Evolutionary conservation across 441 rosid genomes (phyloP).

Genomic region (Brassica hybrid): DNA sequence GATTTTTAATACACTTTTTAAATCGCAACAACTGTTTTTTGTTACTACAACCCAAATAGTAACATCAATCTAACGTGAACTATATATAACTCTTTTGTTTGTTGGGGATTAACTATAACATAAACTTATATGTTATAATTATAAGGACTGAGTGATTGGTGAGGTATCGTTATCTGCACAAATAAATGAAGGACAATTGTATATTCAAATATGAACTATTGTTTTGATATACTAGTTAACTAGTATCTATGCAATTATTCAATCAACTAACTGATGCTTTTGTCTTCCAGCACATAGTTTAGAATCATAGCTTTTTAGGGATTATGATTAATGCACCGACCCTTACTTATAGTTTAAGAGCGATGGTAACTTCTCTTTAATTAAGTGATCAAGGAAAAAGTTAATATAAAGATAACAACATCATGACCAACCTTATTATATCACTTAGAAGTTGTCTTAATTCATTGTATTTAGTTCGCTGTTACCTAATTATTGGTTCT

Average conservation of each 20-base stretch:
- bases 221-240: conserved; percentile 12
- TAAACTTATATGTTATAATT: not conserved
- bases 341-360: not conserved
- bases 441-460: conserved; percentile 11
- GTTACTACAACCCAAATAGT: not conserved
- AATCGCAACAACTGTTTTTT: not conserved
- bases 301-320: conserved; percentile 27
- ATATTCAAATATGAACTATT: conserved; percentile 8
- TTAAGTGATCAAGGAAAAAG: conserved; percentile 4
- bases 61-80: not conserved
- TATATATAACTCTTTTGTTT: not conserved
- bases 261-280: conserved; percentile 32
- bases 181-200: not conserved
- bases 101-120: not conserved
- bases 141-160: not conserved
- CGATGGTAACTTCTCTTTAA: not conserved
- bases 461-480: conserved; percentile 16
- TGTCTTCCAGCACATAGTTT: conserved; percentile 32
- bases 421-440: conserved; percentile 11
- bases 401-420: conserved; percentile 5
- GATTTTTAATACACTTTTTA: not conserved
- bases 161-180: too few relatives aligned
- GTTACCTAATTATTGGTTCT: conserved; percentile 8
- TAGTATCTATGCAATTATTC: conserved; percentile 18
- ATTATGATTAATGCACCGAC: conserved; percentile 30